A percentile compares a stretch with the other conserved stretches of the same genome.
Evolutionary conservation across 2,329 filamentous ascomycete genomes (phyloP).

Genomic region (Aspergillus sp.): DNA sequence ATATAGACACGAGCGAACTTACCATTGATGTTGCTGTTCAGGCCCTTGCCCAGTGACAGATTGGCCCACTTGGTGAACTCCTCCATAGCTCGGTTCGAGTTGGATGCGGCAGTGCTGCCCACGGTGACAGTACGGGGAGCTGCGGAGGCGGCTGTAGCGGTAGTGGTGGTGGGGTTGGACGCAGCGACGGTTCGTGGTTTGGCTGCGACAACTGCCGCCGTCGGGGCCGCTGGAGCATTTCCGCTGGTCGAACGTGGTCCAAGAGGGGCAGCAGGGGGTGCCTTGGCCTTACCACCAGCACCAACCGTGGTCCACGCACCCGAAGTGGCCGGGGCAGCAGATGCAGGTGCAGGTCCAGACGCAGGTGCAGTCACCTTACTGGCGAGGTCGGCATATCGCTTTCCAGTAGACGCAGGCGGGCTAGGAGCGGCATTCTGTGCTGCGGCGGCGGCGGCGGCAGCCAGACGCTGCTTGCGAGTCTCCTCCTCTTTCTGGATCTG

Average conservation of each 20-base stretch:
- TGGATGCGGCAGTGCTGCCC: slow-evolving; percentile 37
- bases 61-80: slow-evolving; percentile 94
- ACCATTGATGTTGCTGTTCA: slow-evolving; percentile 65
- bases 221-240: slow-evolving; percentile 33
- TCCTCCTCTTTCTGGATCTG: slow-evolving; percentile 98
- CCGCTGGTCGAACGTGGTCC: slow-evolving; percentile 46
- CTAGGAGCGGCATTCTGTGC: slow-evolving; percentile 44
- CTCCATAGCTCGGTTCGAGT: slow-evolving; percentile 66
- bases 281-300: slow-evolving; percentile 85
- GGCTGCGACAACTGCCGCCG: slow-evolving; percentile 15
- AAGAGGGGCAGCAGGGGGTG: slow-evolving; percentile 49
- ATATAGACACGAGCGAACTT: slow-evolving; percentile 23
- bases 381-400: slow-evolving; percentile 92
- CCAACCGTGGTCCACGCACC: slow-evolving; percentile 92
- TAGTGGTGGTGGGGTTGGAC: slow-evolving; percentile 43
- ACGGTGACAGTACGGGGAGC: slow-evolving; percentile 44
- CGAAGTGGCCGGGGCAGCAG: slow-evolving; percentile 34
- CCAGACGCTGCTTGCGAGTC: slow-evolving; percentile 72
- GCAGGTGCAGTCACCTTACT: slow-evolving; percentile 60
- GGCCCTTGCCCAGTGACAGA: slow-evolving; percentile 69
- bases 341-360: slow-evolving; percentile 36
- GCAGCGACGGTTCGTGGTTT: slow-evolving; percentile 38
- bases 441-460: slow-evolving; percentile 41
- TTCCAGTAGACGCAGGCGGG: slow-evolving; percentile 53
- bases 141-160: slow-evolving; percentile 27